Base-by-base conservation (phyloP, 2,329 filamentous ascomycete genomes). In the Daldinia eschscholtzii region DNA sequence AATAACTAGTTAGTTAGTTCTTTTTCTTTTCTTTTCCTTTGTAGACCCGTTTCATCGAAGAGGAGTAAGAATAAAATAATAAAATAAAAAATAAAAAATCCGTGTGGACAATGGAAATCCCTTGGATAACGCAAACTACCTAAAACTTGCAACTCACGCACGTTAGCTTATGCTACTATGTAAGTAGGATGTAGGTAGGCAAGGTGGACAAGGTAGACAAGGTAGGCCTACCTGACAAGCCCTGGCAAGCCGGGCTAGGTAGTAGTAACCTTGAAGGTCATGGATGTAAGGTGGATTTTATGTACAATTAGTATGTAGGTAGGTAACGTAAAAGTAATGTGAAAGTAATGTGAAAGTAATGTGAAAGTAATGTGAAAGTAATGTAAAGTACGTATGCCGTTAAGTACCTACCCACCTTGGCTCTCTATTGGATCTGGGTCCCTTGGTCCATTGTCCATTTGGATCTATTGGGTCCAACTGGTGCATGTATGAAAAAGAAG, bases 101-200 rank as follows among this genome's bases (percentile, higher is more conserved):
- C 50, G 46, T 48, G 55, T 67, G 64, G 67, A 67, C 64, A 58
- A 64, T 61, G 64, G 61, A 35, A 61, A 60, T 64, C 60, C 67
- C 67, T 70, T 70, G 64, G 48, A 67, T 64, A 67, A 67, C 57
- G 57, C 67, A 70, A 67, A 67, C 64, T 67, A 67, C 67, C 67
- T 70, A 70, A 67, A 67, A 64, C 67, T 70, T 65, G 68, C 68
- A 70, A 70, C 65, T 65, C 61, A 61, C 65, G 26, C 65, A 70
- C 57, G 65, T 65, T 70, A 70, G 68, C 65, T 65, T 59, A 65
- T 68, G 61, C 52, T 64, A 62, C 50, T 48, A 48, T 33, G 58
- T 60, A 67, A 57, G 62, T 55, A 55, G 50, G 66, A 62, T 65
- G 62, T 63, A 61, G 35, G 61, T 58, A 57, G 50, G 28, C 28